phyloP scores from a whole-genome alignment of 2,329 filamentous ascomycete species.

The Cytospora chrysosperma region DNA sequence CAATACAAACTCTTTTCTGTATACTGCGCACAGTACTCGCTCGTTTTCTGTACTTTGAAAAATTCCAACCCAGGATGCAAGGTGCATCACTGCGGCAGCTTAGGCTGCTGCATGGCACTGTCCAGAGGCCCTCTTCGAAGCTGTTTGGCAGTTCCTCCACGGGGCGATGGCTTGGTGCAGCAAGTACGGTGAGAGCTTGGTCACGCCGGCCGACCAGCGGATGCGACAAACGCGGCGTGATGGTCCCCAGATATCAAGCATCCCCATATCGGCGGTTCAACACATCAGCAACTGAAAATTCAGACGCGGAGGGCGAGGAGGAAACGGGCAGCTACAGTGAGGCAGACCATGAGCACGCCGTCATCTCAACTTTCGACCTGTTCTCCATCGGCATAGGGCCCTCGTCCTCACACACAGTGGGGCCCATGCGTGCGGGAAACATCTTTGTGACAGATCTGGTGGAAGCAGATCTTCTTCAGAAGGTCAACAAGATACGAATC shows the following conservation, averaged over 20 bases:
- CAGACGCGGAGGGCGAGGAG: not conserved
- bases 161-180: not conserved
- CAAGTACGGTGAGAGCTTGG: slow-evolving; percentile 1
- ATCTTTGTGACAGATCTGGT: slow-evolving; percentile 50
- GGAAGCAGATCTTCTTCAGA: slow-evolving; percentile 44
- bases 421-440: slow-evolving; percentile 52
- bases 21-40: not conserved
- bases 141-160: not conserved
- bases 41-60: slow-evolving; percentile 2
- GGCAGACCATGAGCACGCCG: slow-evolving; percentile 50
- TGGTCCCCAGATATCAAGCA: not conserved
- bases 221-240: not conserved
- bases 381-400: slow-evolving; percentile 53
- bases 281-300: not conserved
- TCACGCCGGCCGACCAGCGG: not conserved
- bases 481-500: slow-evolving; percentile 47
- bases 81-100: slow-evolving; percentile 21
- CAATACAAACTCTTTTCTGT: not conserved
- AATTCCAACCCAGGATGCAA: slow-evolving; percentile 3
- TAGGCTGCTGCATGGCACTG: slow-evolving; percentile 7
- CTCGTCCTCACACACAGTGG: slow-evolving; percentile 51
- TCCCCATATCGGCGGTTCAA: not conserved
- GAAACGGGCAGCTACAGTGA: slow-evolving; percentile 46
- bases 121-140: not conserved
- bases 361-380: slow-evolving; percentile 52